A percentile compares a stretch with the other conserved stretches of the same genome.
Evolutionary conservation across 441 rosid genomes (phyloP).

Genomic region (Corymbia citriodora): DNA sequence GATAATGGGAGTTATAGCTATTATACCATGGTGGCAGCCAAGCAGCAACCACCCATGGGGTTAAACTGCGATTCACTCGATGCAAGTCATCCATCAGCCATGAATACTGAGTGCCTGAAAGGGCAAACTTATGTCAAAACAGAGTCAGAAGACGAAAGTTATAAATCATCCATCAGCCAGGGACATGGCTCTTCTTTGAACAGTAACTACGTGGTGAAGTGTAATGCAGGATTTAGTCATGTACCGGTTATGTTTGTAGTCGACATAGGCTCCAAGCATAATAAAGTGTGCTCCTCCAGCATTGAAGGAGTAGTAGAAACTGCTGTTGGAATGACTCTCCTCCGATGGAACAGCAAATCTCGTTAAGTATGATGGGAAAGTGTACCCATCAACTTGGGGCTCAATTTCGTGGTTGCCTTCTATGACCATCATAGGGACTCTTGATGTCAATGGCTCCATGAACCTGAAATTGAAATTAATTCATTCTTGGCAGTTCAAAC

Average conservation of each 20-base stretch:
- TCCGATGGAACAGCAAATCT: constrained; percentile 50
- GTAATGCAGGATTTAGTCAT: not conserved
- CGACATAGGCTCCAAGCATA: constrained; percentile 56
- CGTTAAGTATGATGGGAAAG: constrained; percentile 48
- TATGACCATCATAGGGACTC: constrained; percentile 54
- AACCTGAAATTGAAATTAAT: constrained; percentile 24
- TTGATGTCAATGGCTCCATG: constrained; percentile 55
- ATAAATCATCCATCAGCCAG: not conserved
- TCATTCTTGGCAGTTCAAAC: not conserved
- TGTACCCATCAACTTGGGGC: constrained; percentile 39
- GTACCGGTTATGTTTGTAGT: constrained; percentile 47
- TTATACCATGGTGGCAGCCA: constrained; percentile 63
- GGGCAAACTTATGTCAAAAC: not conserved
- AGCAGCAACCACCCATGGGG: constrained; percentile 56
- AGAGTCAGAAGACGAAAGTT: not conserved
- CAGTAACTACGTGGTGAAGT: not conserved
- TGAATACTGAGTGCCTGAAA: constrained; percentile 24
- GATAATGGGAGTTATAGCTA: constrained; percentile 49
- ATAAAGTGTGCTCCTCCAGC: constrained; percentile 51
- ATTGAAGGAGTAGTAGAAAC: constrained; percentile 56
- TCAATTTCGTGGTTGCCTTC: constrained; percentile 65
- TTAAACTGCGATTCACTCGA: constrained; percentile 33
- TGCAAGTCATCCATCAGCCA: constrained; percentile 53
- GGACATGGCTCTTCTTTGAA: not conserved
- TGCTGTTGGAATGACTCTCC: constrained; percentile 48